Percentiles rank a stretch among this genome's conserved stretches.
Conservation (phyloP, 768 basidiomycete genomes). For the Boletus barrowsii region DNA sequence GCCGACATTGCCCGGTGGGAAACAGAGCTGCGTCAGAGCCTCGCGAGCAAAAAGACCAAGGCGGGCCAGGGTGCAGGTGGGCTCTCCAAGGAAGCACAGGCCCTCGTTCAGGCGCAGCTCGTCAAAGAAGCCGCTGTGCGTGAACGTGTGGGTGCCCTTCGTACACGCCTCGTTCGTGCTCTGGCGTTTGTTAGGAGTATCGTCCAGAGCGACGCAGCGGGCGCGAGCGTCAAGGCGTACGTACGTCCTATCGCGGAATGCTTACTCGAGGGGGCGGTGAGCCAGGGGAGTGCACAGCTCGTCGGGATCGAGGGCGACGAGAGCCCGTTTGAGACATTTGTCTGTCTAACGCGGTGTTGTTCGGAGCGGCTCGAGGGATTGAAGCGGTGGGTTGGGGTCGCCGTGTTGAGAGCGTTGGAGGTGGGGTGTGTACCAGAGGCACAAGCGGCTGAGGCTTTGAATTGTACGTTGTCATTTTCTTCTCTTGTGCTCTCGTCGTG, state of each 20-base stretch:
- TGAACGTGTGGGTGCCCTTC: conserved; percentile 50
- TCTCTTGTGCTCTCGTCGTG: not conserved
- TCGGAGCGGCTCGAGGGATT: conserved; percentile 72
- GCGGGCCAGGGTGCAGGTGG: not conserved
- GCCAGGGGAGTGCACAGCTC: conserved; percentile 51
- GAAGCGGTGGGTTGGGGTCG: conserved; percentile 74
- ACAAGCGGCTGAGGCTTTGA: conserved; percentile 66
- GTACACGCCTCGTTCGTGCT: conserved; percentile 59
- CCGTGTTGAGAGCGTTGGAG: conserved; percentile 72
- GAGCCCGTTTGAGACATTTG: conserved; percentile 65
- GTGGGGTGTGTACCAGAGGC: conserved; percentile 68
- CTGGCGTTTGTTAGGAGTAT: conserved; percentile 67
- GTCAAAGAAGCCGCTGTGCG: conserved; percentile 75
- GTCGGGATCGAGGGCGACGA: conserved; percentile 42
- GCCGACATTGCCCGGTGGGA: conserved; percentile 95
- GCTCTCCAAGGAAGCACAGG: no score
- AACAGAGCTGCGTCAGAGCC: conserved; percentile 80
- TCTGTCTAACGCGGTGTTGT: conserved; percentile 65
- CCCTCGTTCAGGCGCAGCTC: no score
- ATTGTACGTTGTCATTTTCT: conserved; percentile 18
- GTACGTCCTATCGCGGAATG: conserved; percentile 57
- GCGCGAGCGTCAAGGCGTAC: conserved; percentile 42
- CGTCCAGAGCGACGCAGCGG: conserved; percentile 40
- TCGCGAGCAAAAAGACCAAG: conserved; percentile 72
- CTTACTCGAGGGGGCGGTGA: conserved; percentile 64